Evolutionary conservation across 495 filamentous ascomycete genomes (phyloP).

Genomic region (Lasiosphaeria miniovina): DNA sequence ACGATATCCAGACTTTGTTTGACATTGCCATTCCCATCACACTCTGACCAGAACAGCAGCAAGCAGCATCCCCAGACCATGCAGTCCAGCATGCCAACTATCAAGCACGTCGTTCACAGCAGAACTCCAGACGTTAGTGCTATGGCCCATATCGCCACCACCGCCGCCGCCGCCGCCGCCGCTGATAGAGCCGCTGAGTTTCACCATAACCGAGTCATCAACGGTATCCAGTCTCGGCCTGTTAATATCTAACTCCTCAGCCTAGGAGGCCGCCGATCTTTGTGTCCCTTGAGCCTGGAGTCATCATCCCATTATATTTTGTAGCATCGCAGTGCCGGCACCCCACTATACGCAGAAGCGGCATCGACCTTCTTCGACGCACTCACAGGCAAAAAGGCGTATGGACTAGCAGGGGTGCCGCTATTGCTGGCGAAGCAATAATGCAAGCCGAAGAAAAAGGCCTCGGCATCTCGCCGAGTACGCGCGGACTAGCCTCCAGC

Average conservation of each 20-base stretch:
- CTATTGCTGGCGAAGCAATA: not conserved
- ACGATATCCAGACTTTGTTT: too few species aligned
- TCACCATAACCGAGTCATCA: slow-evolving; percentile 7
- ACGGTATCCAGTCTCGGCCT: slow-evolving; percentile 9
- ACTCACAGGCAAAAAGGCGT: not conserved
- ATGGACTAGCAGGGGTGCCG: not conserved
- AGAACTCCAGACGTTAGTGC: too few species aligned
- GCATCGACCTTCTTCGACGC: not conserved
- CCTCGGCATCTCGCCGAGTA: not conserved
- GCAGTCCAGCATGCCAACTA: too few species aligned
- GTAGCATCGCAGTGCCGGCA: not conserved
- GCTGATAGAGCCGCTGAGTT: not conserved
- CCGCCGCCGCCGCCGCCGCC: not conserved
- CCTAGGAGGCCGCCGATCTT: not conserved
- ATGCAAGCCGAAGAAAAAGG: not conserved
- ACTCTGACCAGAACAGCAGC: too few species aligned
- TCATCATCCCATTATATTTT: not conserved
- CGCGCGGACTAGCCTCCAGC: not conserved
- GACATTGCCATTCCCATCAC: too few species aligned
- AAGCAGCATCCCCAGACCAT: too few species aligned
- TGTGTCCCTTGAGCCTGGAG: not conserved
- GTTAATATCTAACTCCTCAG: not conserved
- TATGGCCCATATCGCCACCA: too few species aligned
- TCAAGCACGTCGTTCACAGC: too few species aligned
- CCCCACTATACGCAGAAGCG: not conserved